Percentiles rank a stretch among this genome's conserved stretches.
Evolutionary conservation across 2,329 filamentous ascomycete species (phyloP).

Genomic region (Gaeumannomyces sp.): DNA sequence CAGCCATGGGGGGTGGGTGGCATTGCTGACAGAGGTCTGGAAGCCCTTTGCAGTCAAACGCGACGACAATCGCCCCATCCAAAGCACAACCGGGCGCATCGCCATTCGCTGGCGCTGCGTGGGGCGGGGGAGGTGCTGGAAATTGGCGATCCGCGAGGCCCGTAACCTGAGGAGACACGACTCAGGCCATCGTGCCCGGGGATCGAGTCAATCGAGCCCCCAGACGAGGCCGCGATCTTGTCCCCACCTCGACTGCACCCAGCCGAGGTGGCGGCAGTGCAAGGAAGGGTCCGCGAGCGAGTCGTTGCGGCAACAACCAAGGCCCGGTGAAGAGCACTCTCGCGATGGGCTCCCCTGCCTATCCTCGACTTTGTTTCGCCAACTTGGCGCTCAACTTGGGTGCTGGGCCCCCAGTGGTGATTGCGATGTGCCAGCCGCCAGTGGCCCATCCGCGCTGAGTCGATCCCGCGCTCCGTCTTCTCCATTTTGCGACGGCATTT

Average conservation of each 20-base stretch:
- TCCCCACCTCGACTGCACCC: too few relatives aligned
- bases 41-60: too few relatives aligned
- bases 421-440: background rate
- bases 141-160: background rate
- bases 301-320: too few relatives aligned
- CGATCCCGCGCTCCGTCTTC: too few relatives aligned
- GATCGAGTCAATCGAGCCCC: background rate
- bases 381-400: too few relatives aligned
- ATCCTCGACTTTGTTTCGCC: too few relatives aligned
- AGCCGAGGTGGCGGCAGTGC: background rate
- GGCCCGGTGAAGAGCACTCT: too few relatives aligned
- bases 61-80: too few relatives aligned
- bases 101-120: background rate
- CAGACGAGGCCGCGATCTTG: too few relatives aligned
- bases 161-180: background rate
- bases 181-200: background rate
- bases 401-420: background rate
- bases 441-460: background rate
- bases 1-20: background rate
- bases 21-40: too few relatives aligned
- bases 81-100: background rate
- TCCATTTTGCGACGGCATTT: too few relatives aligned
- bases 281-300: background rate
- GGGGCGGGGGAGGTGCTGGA: background rate
- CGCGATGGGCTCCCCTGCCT: too few relatives aligned